These are phyloP conservation scores for Ustilago bromivora DNA, from an alignment of 1,284 basidiomycete genomes.

Conservation along the genomic window DNA sequence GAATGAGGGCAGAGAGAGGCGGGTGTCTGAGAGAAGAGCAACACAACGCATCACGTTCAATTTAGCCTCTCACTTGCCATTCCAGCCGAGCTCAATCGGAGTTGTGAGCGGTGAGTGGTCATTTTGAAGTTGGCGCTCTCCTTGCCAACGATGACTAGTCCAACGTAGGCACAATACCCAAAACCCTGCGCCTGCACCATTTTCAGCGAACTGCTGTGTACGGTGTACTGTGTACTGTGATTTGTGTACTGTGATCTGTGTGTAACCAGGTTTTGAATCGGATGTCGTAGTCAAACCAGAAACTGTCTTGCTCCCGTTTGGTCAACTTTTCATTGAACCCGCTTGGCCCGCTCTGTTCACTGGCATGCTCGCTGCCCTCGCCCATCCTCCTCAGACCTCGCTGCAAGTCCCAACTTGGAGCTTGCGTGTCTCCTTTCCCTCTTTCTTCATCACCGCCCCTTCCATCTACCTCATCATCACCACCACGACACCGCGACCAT, in stretches of 20 bases:
- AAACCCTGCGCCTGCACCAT: conserved; percentile 1
- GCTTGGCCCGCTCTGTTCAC: neutral
- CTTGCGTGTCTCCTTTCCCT: conserved; percentile 8
- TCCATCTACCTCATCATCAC: neutral
- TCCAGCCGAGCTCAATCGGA: conserved; percentile 2
- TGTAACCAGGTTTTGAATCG: neutral
- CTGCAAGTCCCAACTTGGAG: neutral
- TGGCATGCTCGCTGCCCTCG: neutral
- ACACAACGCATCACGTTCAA: neutral
- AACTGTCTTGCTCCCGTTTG: neutral
- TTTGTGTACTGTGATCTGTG: too few species aligned
- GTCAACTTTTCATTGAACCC: neutral
- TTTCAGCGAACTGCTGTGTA: too few species aligned
- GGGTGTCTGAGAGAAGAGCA: neutral
- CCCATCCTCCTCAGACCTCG: neutral
- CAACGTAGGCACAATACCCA: neutral
- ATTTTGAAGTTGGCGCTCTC: neutral
- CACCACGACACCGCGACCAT: conserved; percentile 1
- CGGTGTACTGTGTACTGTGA: too few species aligned
- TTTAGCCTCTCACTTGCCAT: neutral
- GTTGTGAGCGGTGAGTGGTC: neutral
- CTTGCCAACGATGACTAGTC: neutral
- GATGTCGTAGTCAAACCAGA: neutral
- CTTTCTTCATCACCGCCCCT: neutral
- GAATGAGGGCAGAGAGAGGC: neutral